Evolutionary conservation across 192 early-diverging fungal species (phyloP).

Genomic region (Backusella sp.): DNA sequence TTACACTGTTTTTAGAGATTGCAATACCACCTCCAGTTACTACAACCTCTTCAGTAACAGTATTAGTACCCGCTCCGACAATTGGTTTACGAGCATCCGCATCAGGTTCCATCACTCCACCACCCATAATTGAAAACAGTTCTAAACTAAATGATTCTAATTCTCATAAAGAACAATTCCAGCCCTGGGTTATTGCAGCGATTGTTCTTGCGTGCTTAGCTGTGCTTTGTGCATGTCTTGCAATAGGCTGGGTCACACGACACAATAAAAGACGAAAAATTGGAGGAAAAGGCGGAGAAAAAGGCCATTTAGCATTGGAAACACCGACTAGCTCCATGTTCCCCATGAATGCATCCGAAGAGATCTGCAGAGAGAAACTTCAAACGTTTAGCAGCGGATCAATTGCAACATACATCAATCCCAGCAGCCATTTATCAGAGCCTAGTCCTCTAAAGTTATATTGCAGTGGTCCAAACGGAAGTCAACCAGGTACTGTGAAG

Average conservation of each 20-base stretch:
- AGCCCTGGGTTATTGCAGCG: slow-evolving; percentile 26
- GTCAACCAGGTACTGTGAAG: neutral
- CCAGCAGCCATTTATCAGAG: neutral
- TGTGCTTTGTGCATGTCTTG: slow-evolving; percentile 20
- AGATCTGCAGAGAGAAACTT: slow-evolving; percentile 1
- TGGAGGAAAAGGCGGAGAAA: neutral
- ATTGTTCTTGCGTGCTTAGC: slow-evolving; percentile 24
- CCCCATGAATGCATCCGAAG: neutral
- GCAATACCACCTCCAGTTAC: neutral
- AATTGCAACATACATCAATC: neutral
- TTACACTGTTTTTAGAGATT: neutral
- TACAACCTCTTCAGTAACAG: neutral
- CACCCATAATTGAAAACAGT: neutral
- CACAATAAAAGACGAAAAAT: slow-evolving; percentile 20
- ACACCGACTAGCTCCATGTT: slow-evolving; percentile 3
- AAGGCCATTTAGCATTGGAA: neutral
- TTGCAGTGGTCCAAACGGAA: neutral
- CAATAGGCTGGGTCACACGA: slow-evolving; percentile 17
- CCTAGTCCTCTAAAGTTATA: neutral
- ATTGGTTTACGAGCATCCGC: neutral
- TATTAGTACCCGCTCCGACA: neutral
- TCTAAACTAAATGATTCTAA: neutral
- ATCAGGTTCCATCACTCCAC: neutral
- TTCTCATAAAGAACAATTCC: neutral
- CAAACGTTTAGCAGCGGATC: neutral